Evolutionary conservation across 257 asterid genomes (phyloP), one percentile per base, ranked within the genome.

Genomic region (Nicotiana paniculata): DNA sequence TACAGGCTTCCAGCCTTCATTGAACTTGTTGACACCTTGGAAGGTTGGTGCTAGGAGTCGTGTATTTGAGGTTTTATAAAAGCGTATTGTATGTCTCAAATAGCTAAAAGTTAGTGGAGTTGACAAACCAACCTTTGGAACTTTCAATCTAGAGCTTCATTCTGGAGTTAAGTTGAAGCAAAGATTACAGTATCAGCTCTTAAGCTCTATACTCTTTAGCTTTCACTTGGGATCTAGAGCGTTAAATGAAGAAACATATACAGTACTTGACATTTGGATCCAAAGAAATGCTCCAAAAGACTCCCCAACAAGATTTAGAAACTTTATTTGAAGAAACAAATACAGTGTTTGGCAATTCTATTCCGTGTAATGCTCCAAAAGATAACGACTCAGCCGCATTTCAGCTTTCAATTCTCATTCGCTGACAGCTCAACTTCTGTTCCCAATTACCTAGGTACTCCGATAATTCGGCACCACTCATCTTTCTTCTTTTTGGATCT

Each of bases 1-100:
- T 51, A 93, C 99, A 1, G 99, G 99, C 70, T 96, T 94, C 86
- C 88, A 85, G 72, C 97, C 87, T 81, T 93, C 97, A 2, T 94
- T 91, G 97, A 95, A 96, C 86, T 86, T 94, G 79, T 78, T 87
- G 9, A 78, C 95, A 63, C 99, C 99, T 64, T 96, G 99, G 99
- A 93, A 94, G 98, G 98, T 95, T 65, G 46, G 85, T 70, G 11
- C 51, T 8, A 43, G 59, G 35, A 24, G 18, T 26, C 18, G 6
- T 70, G 35, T n/a, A 11, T n/a, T 43, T 1, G 35, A 43, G 77
- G 16, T 43, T 5, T 5, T 43, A 18, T 21, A 21, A 43, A 11
- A 21, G 57, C 51, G 11, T 18, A 28, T 18, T n/a, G 57, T 21
- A 2, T 11, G 77, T 70, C 51, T 70, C 58, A 55, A 70, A 9